Conservation (phyloP, 192 early-diverging fungal genomes). For the Phlyctochytrium planicorne region DNA sequence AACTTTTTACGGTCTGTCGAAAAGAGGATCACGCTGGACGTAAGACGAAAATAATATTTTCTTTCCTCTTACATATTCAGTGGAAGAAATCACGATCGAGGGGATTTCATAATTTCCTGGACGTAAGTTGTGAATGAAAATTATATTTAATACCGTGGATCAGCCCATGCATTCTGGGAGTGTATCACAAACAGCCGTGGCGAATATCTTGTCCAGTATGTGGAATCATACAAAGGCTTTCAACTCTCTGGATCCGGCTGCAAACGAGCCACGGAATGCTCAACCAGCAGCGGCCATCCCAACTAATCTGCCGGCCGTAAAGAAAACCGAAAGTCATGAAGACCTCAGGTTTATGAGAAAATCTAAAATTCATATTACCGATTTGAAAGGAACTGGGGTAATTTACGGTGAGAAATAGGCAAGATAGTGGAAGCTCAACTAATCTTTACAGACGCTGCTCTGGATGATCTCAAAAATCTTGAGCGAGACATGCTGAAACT, state of each 20-base stretch:
- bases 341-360: slow-evolving; percentile 39
- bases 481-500: slow-evolving; percentile 46
- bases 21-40: slow-evolving; percentile 46
- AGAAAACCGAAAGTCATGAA: slow-evolving; percentile 25
- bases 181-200: no score
- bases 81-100: slow-evolving; percentile 6
- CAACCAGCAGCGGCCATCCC: not conserved
- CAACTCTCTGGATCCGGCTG: not conserved
- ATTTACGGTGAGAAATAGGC: slow-evolving; percentile 47
- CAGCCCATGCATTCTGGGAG: no score
- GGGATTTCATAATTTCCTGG: not conserved
- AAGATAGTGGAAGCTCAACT: not conserved
- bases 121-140: no score
- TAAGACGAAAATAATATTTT: slow-evolving; percentile 14
- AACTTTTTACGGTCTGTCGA: slow-evolving; percentile 57
- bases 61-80: slow-evolving; percentile 10
- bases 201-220: not conserved
- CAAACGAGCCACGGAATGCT: not conserved
- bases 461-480: slow-evolving; percentile 44
- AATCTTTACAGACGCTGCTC: slow-evolving; percentile 37
- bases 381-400: slow-evolving; percentile 37
- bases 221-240: not conserved
- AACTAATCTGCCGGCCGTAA: not conserved
- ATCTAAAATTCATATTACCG: slow-evolving; percentile 31
- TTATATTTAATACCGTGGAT: no score